Evolutionary conservation across 495 filamentous ascomycete species (phyloP), one percentile per base, ranked within the genome.

Genomic region (Penicillium fimorum): DNA sequence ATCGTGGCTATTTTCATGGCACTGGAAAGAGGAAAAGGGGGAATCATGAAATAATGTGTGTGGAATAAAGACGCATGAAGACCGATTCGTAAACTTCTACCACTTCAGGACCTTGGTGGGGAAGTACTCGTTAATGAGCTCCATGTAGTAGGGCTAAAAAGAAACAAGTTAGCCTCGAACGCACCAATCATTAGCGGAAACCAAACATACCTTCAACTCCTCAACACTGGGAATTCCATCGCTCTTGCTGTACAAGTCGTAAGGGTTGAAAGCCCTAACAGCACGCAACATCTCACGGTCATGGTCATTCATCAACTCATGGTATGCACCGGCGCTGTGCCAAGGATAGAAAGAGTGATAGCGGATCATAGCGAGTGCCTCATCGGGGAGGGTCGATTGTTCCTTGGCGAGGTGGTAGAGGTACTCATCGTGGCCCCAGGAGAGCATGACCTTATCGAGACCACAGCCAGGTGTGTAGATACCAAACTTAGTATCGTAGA

Each of bases 371-470:
- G 91, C 91, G 15, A 96, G 80, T 5, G 88, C 89, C 78, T 93
- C 90, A 27, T 76, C 74, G 1, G 91, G 91, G 10, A 96, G 72
- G 9, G 79, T 87, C 3, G 82, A 86, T 76, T 94, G 90, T 47
- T 88, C 84, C 73, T 87, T 89, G 61, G 85, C 79, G 41, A 96
- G 84, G 59, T 90, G 86, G 71, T 94, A 95, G 41, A 96, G 79
- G 64, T 92, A 96, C 73, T 96, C 91, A 60, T 96, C 90, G 61
- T 96, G 91, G 25, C 91, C 91, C 91, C 91, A 95, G 51, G 86
- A 90, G 54, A 96, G 80, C 84, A 96, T 91, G 47, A 96, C 75
- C 58, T 89, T 90, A 59, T 91, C 87, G 12, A 95, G 71, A 2
- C 91, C 91, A 58, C 88, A 92, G 4, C 85, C 83, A 6, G 84